Base-by-base conservation (phyloP, 768 basidiomycete species). In the Amanita rubescens region DNA sequence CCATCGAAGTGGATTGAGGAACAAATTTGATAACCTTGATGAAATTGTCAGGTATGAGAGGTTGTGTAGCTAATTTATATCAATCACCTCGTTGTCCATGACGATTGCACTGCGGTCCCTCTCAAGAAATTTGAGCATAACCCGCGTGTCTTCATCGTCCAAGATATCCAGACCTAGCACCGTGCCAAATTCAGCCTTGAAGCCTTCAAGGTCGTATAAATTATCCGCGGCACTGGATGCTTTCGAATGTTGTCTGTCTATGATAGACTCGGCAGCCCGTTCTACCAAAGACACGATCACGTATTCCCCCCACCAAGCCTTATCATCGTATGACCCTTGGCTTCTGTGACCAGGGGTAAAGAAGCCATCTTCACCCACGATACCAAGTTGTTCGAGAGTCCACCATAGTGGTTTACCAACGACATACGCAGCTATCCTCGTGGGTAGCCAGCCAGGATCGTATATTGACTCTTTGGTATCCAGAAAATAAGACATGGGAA, bases 391-490 rank as follows among this genome's bases (percentile, higher is more conserved):
- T 57, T 86, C 82, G 53, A 94, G 76, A 2, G 85, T 83, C 91
- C 91, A 94, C 87, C 85, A 90, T 1, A 94, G 70, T 2, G 91
- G 90, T 60, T 80, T 82, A 6, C 84, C 88, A 6, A 93, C 75
- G 7, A 92, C 71, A 53, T 78, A 85, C 9, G 85, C 75, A 2
- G 79, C 87, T 48, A 90, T 73, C 17, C 87, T 81, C 46, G 73
- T 77, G 0, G 88, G 82, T 14, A 91, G 62, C 75, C 84, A 88
- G 19, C 80, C 81, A 2, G 82, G 68, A 55, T 85, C 76, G 60
- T 89, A 84, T 50, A 91, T 78, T 0, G 88, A 85, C 39, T 76
- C 67, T 35, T 71, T 70, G 12, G 80, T 70, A 20, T 62, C 69
- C 56, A 87, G 58, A 58, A 90, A 93, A 17, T 79, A 74, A 2